A percentile compares a stretch with the other conserved stretches of the same genome.
Evolutionary conservation across 257 asterid genomes (phyloP).

Genomic region (Cynanchum wilfordii): DNA sequence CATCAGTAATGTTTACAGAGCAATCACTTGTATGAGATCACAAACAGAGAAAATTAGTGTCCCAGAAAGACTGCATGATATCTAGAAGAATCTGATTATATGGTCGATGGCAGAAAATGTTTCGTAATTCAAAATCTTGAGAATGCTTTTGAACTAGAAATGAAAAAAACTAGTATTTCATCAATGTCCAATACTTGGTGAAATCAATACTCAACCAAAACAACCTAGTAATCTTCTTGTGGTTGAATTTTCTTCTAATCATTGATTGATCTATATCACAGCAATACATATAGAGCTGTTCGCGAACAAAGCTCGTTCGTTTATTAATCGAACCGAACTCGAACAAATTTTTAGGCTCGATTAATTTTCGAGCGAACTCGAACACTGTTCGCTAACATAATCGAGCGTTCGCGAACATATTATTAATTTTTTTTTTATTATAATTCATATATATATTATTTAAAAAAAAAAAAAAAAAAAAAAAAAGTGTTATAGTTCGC

Average conservation of each 20-base stretch:
- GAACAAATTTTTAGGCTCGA: too few species aligned
- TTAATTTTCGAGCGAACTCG: too few species aligned
- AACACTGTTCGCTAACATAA: too few species aligned
- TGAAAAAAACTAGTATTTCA: background rate
- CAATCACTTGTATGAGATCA: background rate
- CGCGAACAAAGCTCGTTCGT: too few species aligned
- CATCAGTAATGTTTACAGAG: slow-evolving; percentile 7
- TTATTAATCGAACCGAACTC: too few species aligned
- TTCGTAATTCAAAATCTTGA: background rate
- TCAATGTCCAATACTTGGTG: background rate
- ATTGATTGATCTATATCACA: background rate
- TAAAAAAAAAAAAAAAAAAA: too few species aligned
- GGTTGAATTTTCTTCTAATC: background rate
- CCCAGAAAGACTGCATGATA: background rate
- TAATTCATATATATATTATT: too few species aligned
- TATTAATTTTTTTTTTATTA: too few species aligned
- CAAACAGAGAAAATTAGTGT: background rate
- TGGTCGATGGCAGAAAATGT: background rate
- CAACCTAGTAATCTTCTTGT: background rate
- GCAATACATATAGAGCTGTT: too few species aligned
- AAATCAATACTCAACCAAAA: background rate
- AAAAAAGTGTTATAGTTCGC: too few species aligned
- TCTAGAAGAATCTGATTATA: background rate
- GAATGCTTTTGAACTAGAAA: background rate
- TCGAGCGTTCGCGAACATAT: too few species aligned